phyloP scores from a whole-genome alignment of 352 stramenopile species.

The Phytophthora citricola region DNA sequence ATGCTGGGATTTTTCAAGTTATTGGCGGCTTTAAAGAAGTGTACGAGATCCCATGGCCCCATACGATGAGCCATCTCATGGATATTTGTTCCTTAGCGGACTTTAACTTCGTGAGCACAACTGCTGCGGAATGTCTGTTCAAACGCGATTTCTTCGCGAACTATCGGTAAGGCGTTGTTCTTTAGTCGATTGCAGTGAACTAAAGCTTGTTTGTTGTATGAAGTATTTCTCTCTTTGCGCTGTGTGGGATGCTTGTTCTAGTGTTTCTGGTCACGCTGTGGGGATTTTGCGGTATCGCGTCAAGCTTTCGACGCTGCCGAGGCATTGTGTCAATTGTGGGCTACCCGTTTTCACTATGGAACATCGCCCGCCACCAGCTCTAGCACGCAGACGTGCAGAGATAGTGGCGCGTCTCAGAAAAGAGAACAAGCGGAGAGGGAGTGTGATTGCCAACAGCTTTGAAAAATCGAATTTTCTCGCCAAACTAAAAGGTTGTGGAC shows the following conservation, averaged over 20 bases:
- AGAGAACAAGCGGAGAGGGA: conserved; percentile 26
- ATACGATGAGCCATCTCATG: conserved; percentile 64
- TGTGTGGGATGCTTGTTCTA: conserved; percentile 50
- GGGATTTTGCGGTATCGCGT: conserved; percentile 65
- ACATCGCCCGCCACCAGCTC: conserved; percentile 18
- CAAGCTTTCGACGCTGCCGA: conserved; percentile 56
- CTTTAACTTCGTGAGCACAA: conserved; percentile 74
- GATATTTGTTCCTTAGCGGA: conserved; percentile 74
- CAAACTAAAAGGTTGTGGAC: conserved; percentile 33
- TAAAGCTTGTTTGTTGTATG: conserved; percentile 1
- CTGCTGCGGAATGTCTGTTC: conserved; percentile 71
- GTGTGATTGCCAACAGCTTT: no score
- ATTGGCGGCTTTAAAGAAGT: conserved; percentile 77
- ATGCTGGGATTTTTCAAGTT: conserved; percentile 78
- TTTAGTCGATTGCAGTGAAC: not conserved
- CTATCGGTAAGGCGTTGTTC: conserved; percentile 42
- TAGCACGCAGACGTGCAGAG: conserved; percentile 36
- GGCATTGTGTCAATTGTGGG: conserved; percentile 65
- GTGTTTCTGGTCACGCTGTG: conserved; percentile 48
- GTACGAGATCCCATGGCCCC: conserved; percentile 78
- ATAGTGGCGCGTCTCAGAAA: conserved; percentile 56
- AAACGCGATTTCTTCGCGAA: conserved; percentile 69
- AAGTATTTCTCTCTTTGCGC: conserved; percentile 50
- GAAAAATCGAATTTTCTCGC: conserved; percentile 28
- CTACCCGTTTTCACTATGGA: conserved; percentile 56